A percentile compares a stretch with the other conserved stretches of the same genome.
These are phyloP conservation scores for Synura sp. DNA, from an alignment of 352 stramenopile species.

Conservation along the genomic window DNA sequence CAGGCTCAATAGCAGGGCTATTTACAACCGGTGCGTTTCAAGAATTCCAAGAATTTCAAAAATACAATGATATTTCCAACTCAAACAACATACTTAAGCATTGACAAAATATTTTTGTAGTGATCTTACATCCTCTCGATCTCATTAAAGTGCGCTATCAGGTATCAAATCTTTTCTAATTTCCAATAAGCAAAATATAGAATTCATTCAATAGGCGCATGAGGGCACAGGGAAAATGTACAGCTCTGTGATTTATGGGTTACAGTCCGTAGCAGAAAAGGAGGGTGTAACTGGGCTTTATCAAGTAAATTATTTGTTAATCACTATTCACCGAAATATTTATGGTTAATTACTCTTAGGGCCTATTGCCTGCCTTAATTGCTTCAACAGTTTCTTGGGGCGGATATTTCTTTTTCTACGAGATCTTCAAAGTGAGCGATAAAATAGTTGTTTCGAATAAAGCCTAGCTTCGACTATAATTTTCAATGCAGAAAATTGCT, in stretches of 20 bases:
- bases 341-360: constrained; percentile 52
- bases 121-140: constrained; percentile 89
- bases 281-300: constrained; percentile 47
- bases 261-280: not conserved
- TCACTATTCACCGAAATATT: not conserved
- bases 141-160: constrained; percentile 95
- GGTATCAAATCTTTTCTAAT: constrained; percentile 69
- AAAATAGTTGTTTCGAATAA: no score
- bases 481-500: no score
- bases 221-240: constrained; percentile 42
- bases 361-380: constrained; percentile 88
- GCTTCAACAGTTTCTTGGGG: constrained; percentile 92
- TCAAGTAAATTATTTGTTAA: constrained; percentile 43
- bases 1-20: constrained; percentile 48
- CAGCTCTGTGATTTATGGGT: not conserved
- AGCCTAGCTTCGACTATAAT: no score
- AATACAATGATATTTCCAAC: no score
- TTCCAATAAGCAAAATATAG: constrained; percentile 64
- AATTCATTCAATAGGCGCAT: no score
- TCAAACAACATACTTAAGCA: not conserved
- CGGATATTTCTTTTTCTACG: constrained; percentile 97
- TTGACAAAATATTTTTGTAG: constrained; percentile 7
- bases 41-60: not conserved
- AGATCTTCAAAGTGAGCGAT: no score
- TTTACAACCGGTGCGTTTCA: constrained; percentile 44